Percentiles rank a stretch among this genome's conserved stretches.
phyloP scores from a whole-genome alignment of 1,139 yeast genomes.

The Tardiomyces blankii region DNA sequence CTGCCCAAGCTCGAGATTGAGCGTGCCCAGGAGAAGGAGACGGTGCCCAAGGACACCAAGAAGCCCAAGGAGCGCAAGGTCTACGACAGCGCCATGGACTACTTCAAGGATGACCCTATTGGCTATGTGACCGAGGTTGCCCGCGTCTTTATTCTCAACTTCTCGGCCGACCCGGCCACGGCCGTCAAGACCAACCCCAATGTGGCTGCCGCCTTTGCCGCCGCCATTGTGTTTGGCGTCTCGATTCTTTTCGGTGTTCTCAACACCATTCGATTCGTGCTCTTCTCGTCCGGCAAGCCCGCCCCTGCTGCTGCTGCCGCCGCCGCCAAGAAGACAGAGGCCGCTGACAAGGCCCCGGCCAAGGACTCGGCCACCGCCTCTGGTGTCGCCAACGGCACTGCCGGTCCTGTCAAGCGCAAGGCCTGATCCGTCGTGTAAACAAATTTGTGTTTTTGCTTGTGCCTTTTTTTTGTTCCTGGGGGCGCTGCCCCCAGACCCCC shows the following conservation, averaged over 20 bases:
- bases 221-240: slow-evolving; percentile 12
- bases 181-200: slow-evolving; percentile 27
- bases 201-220: slow-evolving; percentile 18
- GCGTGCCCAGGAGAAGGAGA: slow-evolving; percentile 24
- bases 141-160: slow-evolving; percentile 22
- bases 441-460: no score
- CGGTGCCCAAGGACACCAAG: slow-evolving; percentile 16
- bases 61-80: slow-evolving; percentile 4
- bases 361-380: slow-evolving; percentile 2
- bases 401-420: not conserved
- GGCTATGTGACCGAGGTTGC: slow-evolving; percentile 21
- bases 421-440: not conserved
- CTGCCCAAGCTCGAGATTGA: slow-evolving; percentile 52
- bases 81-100: slow-evolving; percentile 17
- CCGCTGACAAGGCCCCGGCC: slow-evolving; percentile 7
- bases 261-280: slow-evolving; percentile 12
- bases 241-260: slow-evolving; percentile 18
- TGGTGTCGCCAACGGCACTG: not conserved
- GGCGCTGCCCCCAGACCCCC: no score
- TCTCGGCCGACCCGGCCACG: slow-evolving; percentile 21
- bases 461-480: no score
- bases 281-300: slow-evolving; percentile 9
- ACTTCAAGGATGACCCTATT: slow-evolving; percentile 26
- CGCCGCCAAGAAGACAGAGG: slow-evolving; percentile 8
- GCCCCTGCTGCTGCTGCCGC: slow-evolving; percentile 9